Percentiles rank a stretch among this genome's conserved stretches.
Evolutionary conservation across 2,329 filamentous ascomycete genomes (phyloP).

Genomic region (Triangularia setosa): DNA sequence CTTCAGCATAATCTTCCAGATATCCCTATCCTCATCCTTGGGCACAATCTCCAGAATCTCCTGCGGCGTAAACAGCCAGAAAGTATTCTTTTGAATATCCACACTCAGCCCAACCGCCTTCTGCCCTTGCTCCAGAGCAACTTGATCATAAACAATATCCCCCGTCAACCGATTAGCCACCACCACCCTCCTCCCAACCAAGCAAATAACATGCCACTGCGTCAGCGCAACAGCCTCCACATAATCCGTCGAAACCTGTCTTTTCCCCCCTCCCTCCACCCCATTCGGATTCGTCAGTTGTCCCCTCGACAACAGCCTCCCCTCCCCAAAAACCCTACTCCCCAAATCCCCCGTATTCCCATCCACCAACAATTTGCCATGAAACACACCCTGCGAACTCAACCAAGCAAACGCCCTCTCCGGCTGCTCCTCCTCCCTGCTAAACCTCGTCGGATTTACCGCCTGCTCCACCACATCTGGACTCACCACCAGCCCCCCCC

Average conservation of each 20-base stretch:
- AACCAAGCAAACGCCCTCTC: slow-evolving; percentile 89
- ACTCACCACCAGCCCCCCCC: slow-evolving; percentile 62
- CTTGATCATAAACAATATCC: slow-evolving; percentile 80
- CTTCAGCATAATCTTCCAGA: slow-evolving; percentile 91
- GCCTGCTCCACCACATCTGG: slow-evolving; percentile 63
- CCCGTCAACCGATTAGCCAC: slow-evolving; percentile 86
- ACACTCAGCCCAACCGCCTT: slow-evolving; percentile 78
- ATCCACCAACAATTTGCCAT: slow-evolving; percentile 70
- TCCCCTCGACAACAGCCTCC: slow-evolving; percentile 71
- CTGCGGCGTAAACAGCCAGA: slow-evolving; percentile 88
- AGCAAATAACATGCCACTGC: slow-evolving; percentile 85
- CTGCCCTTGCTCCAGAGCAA: slow-evolving; percentile 75
- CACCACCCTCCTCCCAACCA: slow-evolving; percentile 79
- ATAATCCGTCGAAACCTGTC: slow-evolving; percentile 62
- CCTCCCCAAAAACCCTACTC: slow-evolving; percentile 70
- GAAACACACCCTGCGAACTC: slow-evolving; percentile 78
- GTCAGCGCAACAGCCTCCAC: slow-evolving; percentile 80
- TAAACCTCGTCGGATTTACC: slow-evolving; percentile 30
- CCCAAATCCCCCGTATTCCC: slow-evolving; percentile 63
- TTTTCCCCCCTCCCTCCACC: slow-evolving; percentile 61
- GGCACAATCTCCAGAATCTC: slow-evolving; percentile 94
- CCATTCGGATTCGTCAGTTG: slow-evolving; percentile 56
- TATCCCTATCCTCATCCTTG: slow-evolving; percentile 82
- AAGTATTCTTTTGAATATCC: slow-evolving; percentile 92
- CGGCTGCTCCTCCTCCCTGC: slow-evolving; percentile 51